A percentile compares a stretch with the other conserved stretches of the same genome.
phyloP scores from a whole-genome alignment of 208 protist species.

The Acanthamoeba comandoni region DNA sequence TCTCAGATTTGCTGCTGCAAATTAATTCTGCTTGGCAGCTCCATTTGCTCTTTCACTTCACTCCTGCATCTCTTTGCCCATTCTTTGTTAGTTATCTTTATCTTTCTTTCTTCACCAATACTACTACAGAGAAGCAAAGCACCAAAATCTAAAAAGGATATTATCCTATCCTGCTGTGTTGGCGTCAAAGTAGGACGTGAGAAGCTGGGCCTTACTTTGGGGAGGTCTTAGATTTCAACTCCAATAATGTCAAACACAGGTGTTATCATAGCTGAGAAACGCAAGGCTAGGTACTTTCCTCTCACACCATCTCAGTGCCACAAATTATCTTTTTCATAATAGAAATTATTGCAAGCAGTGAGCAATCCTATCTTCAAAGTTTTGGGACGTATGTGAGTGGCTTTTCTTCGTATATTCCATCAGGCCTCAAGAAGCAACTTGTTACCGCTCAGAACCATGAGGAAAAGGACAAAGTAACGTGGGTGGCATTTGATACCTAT shows the following conservation, averaged over 20 bases:
- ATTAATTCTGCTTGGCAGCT: no score
- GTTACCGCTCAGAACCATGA: slow-evolving; percentile 19
- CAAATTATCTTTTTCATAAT: not conserved
- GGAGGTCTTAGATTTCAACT: not conserved
- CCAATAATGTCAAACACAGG: not conserved
- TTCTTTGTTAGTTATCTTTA: slow-evolving; percentile 1
- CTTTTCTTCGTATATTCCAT: slow-evolving; percentile 50
- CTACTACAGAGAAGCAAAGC: no score
- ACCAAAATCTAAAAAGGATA: not conserved
- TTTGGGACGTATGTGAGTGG: slow-evolving; percentile 35
- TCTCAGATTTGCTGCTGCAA: no score
- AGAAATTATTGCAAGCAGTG: not conserved
- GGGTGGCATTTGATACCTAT: slow-evolving; percentile 39
- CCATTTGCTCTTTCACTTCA: no score
- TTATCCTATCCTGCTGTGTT: not conserved
- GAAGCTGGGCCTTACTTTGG: not conserved
- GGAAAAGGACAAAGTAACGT: slow-evolving; percentile 32
- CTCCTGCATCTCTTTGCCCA: no score
- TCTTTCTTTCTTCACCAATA: no score
- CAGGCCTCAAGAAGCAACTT: slow-evolving; percentile 52
- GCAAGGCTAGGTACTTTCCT: slow-evolving; percentile 40
- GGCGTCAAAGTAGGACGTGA: no score
- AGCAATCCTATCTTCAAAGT: slow-evolving; percentile 38
- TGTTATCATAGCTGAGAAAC: slow-evolving; percentile 54
- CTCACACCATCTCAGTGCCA: not conserved